Conservation (phyloP, 352 stramenopile species). For the Phytopythium cucurbitacearum region DNA sequence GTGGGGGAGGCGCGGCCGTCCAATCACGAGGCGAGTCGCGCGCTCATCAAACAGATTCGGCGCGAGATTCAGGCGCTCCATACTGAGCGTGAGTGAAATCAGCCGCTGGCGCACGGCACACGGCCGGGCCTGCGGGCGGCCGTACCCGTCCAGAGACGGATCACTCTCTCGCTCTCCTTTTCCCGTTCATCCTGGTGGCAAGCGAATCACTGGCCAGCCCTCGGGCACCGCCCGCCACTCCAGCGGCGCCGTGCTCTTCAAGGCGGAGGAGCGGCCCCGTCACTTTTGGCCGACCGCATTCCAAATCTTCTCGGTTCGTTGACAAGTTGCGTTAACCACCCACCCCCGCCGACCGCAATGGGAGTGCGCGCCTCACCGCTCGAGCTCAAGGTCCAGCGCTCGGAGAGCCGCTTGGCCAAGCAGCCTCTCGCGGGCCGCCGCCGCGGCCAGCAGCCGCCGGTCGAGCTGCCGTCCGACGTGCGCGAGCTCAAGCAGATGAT, state of each 20-base stretch:
- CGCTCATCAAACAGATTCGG: background rate
- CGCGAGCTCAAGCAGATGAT: constrained; percentile 45
- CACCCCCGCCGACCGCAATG: constrained; percentile 12
- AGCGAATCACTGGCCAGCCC: constrained; percentile 4
- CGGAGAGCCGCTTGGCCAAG: constrained; percentile 13
- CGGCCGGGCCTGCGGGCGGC: background rate
- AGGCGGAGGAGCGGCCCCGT: constrained; percentile 15
- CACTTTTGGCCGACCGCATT: constrained; percentile 29
- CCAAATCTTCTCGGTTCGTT: constrained; percentile 12
- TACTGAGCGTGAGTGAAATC: constrained; percentile 13
- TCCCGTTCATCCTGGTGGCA: background rate
- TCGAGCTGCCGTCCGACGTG: constrained; percentile 33
- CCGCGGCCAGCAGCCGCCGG: constrained; percentile 6
- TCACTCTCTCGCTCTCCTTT: background rate
- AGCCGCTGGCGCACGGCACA: constrained; percentile 5
- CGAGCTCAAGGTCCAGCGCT: constrained; percentile 19
- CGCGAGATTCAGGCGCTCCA: constrained; percentile 3
- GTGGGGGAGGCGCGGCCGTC: constrained; percentile 5
- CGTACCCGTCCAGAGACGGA: background rate
- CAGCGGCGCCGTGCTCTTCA: background rate
- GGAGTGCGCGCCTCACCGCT: constrained; percentile 19
- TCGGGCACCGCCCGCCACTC: background rate
- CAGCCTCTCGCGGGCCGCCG: constrained; percentile 15
- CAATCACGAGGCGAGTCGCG: constrained; percentile 9
- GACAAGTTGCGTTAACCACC: constrained; percentile 3